Evolutionary conservation across 1,284 basidiomycete genomes (phyloP).

Genomic region (Sanghuangporus weigelae): DNA sequence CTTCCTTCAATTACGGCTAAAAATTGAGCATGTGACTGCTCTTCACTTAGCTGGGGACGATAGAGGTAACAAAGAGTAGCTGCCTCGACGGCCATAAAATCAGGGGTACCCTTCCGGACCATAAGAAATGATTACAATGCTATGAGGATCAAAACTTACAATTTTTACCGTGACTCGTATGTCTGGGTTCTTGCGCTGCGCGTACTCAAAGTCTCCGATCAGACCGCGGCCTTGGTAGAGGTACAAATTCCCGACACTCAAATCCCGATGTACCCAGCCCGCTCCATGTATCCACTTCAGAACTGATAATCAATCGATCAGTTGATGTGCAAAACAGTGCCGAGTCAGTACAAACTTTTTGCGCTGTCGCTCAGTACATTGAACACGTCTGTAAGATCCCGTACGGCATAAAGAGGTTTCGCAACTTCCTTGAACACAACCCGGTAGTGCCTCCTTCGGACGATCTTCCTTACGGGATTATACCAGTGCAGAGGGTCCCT

Average conservation of each 20-base stretch:
- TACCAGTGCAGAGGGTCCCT: background rate
- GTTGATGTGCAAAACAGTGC: background rate
- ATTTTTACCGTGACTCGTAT: background rate
- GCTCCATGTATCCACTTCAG: background rate
- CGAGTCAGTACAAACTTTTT: background rate
- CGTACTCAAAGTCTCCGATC: constrained; percentile 4
- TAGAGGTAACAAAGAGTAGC: too few species aligned
- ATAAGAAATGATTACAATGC: background rate
- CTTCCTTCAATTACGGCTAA: too few species aligned
- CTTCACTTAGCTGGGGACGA: too few species aligned
- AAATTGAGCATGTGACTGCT: too few species aligned
- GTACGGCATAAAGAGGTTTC: background rate
- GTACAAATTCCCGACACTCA: constrained; percentile 3
- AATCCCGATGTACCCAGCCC: constrained; percentile 2
- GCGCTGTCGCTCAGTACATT: background rate
- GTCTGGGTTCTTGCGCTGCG: background rate
- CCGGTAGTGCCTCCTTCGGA: background rate
- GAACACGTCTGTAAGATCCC: background rate
- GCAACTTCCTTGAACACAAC: constrained; percentile 3
- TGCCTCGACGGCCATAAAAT: constrained; percentile 5
- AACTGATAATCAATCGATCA: background rate
- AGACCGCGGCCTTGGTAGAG: background rate
- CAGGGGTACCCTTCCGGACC: background rate
- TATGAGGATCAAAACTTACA: background rate
- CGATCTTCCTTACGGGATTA: background rate